Conservation (phyloP, 2,329 filamentous ascomycete species). For the Neofusicoccum sp. region DNA sequence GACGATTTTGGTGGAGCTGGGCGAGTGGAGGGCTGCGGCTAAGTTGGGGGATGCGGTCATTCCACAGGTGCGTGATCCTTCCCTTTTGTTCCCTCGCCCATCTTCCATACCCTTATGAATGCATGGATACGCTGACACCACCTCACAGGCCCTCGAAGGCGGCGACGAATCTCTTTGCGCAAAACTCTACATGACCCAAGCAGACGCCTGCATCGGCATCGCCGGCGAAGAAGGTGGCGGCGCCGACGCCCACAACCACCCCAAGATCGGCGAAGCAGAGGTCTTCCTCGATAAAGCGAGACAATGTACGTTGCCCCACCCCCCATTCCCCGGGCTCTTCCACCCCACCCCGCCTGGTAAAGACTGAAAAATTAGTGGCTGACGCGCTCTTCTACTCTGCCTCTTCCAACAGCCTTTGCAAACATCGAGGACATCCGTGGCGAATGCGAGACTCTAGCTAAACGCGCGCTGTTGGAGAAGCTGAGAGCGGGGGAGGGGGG, state of each 20-base stretch:
- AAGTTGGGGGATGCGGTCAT: constrained; percentile 67
- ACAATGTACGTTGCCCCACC: constrained; percentile 29
- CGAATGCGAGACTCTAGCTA: constrained; percentile 76
- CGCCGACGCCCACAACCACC: constrained; percentile 19
- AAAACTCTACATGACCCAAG: constrained; percentile 66
- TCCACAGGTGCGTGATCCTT: constrained; percentile 58
- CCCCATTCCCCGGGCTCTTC: neutral
- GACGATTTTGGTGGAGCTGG: constrained; percentile 68
- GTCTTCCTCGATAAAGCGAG: constrained; percentile 36
- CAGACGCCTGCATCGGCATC: constrained; percentile 75
- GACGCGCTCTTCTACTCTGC: neutral
- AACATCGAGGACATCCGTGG: constrained; percentile 65
- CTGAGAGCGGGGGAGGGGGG: constrained; percentile 49
- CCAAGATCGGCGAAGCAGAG: constrained; percentile 30
- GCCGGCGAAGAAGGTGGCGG: constrained; percentile 53
- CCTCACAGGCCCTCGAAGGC: constrained; percentile 58
- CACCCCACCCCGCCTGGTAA: neutral
- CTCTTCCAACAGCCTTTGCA: constrained; percentile 53
- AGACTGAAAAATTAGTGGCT: too few relatives aligned
- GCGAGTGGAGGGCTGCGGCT: constrained; percentile 67
- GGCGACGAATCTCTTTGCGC: constrained; percentile 63
- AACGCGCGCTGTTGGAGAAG: constrained; percentile 76
- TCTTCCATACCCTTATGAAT: neutral
- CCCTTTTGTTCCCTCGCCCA: too few relatives aligned
- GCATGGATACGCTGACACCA: neutral